phyloP scores from a whole-genome alignment of 1,284 basidiomycete species.

The Agroathelia rolfsii region DNA sequence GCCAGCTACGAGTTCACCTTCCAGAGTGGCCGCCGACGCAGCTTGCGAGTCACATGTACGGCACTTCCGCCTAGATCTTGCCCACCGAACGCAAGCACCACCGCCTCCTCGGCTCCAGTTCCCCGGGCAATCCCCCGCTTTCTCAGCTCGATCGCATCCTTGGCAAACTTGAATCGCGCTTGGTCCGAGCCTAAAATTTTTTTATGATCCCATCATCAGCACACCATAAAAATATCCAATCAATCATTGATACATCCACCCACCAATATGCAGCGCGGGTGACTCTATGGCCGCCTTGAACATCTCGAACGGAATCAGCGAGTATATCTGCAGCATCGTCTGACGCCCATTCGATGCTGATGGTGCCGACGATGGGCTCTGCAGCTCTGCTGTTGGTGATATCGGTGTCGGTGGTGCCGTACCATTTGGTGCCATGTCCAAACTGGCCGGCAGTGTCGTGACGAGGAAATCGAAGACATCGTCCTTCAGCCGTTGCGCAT shows the following conservation, averaged over 20 bases:
- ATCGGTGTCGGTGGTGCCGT: too few relatives aligned
- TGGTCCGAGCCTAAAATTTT: conserved; percentile 66
- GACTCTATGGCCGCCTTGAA: conserved; percentile 75
- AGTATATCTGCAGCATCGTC: conserved; percentile 58
- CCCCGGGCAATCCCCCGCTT: conserved; percentile 59
- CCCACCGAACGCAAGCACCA: conserved; percentile 77
- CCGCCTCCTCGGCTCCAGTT: conserved; percentile 65
- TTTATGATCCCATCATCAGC: too few relatives aligned
- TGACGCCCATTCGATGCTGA: conserved; percentile 40
- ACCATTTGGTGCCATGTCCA: too few relatives aligned
- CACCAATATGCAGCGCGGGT: conserved; percentile 67
- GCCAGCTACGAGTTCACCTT: conserved; percentile 67
- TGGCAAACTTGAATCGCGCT: conserved; percentile 81
- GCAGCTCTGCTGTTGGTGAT: too few relatives aligned
- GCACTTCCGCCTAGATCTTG: conserved; percentile 58
- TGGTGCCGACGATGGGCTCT: conserved; percentile 28
- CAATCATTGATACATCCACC: too few relatives aligned
- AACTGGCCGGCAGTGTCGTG: conserved; percentile 54
- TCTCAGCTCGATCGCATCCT: conserved; percentile 74
- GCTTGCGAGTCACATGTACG: conserved; percentile 79
- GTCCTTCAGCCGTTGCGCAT: conserved; percentile 56
- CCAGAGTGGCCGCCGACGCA: conserved; percentile 74
- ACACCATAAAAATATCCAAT: too few relatives aligned
- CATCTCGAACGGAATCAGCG: conserved; percentile 71
- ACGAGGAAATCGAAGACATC: conserved; percentile 73